Evolutionary conservation across 805 yeast species (phyloP).

Genomic region (Kodamaea nitidulidarum): DNA sequence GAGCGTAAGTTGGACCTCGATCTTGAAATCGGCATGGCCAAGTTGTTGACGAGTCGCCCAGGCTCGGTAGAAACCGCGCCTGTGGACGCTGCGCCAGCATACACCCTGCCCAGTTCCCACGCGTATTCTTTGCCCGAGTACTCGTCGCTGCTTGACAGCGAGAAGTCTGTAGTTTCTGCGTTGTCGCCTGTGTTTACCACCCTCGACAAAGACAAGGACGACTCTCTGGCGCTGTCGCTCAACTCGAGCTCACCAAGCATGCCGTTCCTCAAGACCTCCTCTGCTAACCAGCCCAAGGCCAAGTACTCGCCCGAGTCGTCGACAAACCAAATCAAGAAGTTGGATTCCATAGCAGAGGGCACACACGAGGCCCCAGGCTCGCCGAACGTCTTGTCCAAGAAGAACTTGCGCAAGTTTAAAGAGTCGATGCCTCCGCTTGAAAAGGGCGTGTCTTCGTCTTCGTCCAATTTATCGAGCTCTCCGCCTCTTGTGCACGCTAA

Average conservation of each 20-base stretch:
- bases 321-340: constrained; percentile 8
- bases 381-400: constrained; percentile 5
- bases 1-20: constrained; percentile 28
- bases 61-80: neutral
- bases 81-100: too few relatives aligned
- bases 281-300: constrained; percentile 7
- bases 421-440: constrained; percentile 8
- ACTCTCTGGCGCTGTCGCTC: constrained; percentile 36
- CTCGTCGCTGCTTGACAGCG: constrained; percentile 42
- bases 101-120: too few relatives aligned
- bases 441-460: constrained; percentile 13
- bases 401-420: constrained; percentile 12
- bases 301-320: constrained; percentile 1
- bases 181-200: constrained; percentile 36
- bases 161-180: constrained; percentile 29
- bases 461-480: constrained; percentile 19
- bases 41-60: constrained; percentile 20
- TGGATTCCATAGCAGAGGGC: constrained; percentile 23
- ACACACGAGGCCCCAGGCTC: constrained; percentile 17
- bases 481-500: constrained; percentile 20
- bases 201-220: constrained; percentile 20
- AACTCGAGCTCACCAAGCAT: constrained; percentile 20
- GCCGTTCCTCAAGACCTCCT: constrained; percentile 1
- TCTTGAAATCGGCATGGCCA: constrained; percentile 46
- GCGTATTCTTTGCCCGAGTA: constrained; percentile 15